Evolutionary conservation across 2,329 filamentous ascomycete species (phyloP).

Genomic region (Aspergillus jensenii): DNA sequence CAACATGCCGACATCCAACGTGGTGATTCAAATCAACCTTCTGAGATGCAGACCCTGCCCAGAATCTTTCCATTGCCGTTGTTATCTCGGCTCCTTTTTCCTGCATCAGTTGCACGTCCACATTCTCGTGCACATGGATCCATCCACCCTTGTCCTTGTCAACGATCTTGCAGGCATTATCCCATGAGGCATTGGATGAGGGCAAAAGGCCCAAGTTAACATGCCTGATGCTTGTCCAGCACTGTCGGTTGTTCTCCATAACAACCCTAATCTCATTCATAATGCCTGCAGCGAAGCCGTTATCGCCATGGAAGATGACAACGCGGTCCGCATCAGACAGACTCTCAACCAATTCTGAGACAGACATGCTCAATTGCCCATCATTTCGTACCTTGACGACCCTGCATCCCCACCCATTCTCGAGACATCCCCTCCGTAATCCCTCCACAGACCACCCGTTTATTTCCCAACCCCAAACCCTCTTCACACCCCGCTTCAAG

Average conservation of each 20-base stretch:
- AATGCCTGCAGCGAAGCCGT: conserved; percentile 52
- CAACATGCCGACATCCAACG: conserved; percentile 45
- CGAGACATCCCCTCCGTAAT: conserved; percentile 69
- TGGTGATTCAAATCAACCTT: neutral
- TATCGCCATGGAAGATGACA: conserved; percentile 69
- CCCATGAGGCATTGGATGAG: conserved; percentile 51
- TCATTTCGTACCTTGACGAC: conserved; percentile 51
- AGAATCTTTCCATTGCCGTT: conserved; percentile 37
- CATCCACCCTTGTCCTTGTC: conserved; percentile 52
- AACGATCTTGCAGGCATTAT: conserved; percentile 48
- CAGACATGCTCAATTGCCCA: conserved; percentile 18
- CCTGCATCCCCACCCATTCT: conserved; percentile 65
- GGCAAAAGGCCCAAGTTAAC: conserved; percentile 61
- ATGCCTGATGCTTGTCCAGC: conserved; percentile 49
- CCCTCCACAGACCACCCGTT: conserved; percentile 88
- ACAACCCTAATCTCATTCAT: conserved; percentile 32
- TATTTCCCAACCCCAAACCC: conserved; percentile 84
- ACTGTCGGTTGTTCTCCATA: conserved; percentile 32
- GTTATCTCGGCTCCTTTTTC: conserved; percentile 39
- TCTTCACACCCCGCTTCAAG: conserved; percentile 63
- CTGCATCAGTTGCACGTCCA: conserved; percentile 48
- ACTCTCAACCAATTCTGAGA: conserved; percentile 33
- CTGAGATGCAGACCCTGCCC: conserved; percentile 11
- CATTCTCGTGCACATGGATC: conserved; percentile 63
- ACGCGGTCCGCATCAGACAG: conserved; percentile 54